Conservation (phyloP, 2,329 filamentous ascomycete species). For the Aspergillus sp. region DNA sequence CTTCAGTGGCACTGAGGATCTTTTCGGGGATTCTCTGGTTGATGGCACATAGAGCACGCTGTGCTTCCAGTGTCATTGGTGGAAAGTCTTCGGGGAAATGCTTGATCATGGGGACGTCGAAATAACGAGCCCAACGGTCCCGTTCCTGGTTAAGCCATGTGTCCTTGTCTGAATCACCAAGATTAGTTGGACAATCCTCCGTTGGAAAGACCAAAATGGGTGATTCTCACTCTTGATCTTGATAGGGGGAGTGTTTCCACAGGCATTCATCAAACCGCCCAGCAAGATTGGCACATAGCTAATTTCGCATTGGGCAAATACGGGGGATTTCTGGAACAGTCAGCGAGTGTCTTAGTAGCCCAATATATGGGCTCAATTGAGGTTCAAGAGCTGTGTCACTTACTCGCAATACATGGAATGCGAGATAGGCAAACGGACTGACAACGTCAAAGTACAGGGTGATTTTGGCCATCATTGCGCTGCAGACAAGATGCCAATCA, state of each 20-base stretch:
- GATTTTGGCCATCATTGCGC: slow-evolving; percentile 34
- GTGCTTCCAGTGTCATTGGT: slow-evolving; percentile 45
- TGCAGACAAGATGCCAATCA: no score
- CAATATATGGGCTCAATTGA: background rate
- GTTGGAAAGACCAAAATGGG: background rate
- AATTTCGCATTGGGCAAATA: slow-evolving; percentile 52
- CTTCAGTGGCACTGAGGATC: slow-evolving; percentile 38
- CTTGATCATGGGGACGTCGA: slow-evolving; percentile 50
- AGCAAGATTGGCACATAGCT: slow-evolving; percentile 57
- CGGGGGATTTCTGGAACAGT: slow-evolving; percentile 46
- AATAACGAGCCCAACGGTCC: slow-evolving; percentile 48
- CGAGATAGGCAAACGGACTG: slow-evolving; percentile 58
- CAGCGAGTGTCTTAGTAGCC: no score
- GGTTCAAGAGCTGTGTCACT: slow-evolving; percentile 15
- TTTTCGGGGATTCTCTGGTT: slow-evolving; percentile 37
- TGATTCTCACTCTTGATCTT: slow-evolving; percentile 48
- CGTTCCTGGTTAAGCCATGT: slow-evolving; percentile 54
- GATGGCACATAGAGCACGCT: slow-evolving; percentile 51
- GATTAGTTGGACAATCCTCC: background rate
- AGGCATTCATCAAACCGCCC: slow-evolving; percentile 55
- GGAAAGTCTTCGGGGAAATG: slow-evolving; percentile 49
- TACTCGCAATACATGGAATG: slow-evolving; percentile 53
- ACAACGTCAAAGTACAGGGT: slow-evolving; percentile 57
- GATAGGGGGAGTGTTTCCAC: slow-evolving; percentile 51
- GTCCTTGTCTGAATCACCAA: slow-evolving; percentile 49